Conservation (phyloP, 192 early-diverging fungal species). For the Glomus cerebriforme region DNA sequence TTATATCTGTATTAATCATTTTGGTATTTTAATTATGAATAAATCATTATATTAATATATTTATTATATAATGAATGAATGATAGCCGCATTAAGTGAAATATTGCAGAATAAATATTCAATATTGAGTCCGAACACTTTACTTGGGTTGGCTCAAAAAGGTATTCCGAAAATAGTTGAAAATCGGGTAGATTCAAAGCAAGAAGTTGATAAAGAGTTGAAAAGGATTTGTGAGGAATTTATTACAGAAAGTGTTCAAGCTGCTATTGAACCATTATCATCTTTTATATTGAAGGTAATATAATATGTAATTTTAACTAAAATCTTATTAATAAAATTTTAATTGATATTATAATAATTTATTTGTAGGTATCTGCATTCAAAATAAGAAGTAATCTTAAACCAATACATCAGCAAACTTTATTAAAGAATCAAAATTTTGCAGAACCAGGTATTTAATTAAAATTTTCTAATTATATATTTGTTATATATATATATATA, state of each 20-base stretch:
- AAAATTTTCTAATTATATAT: not conserved
- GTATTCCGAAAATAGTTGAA: constrained; percentile 53
- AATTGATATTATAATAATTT: too few species aligned
- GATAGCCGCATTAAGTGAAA: constrained; percentile 27
- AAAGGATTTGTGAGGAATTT: constrained; percentile 75
- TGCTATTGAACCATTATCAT: constrained; percentile 62
- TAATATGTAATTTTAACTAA: too few species aligned
- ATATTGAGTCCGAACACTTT: constrained; percentile 41
- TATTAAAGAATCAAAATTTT: constrained; percentile 52
- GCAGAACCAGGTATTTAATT: constrained; percentile 45
- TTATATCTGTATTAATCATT: constrained; percentile 9
- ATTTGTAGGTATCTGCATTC: constrained; percentile 48
- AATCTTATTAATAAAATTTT: too few species aligned
- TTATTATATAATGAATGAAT: constrained; percentile 15
- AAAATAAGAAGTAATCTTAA: constrained; percentile 45
- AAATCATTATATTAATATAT: not conserved
- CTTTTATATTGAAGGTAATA: constrained; percentile 68
- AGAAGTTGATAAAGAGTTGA: constrained; percentile 69
- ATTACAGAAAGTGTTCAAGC: constrained; percentile 68
- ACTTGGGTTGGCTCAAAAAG: constrained; percentile 44
- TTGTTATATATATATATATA: not conserved
- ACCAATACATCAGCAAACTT: constrained; percentile 41
- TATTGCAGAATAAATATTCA: constrained; percentile 42
- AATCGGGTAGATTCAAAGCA: constrained; percentile 39
- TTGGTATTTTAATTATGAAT: not conserved